A percentile compares a stretch with the other conserved stretches of the same genome.
phyloP scores from a whole-genome alignment of 192 early-diverging fungal genomes.

The Podila clonocystis region DNA sequence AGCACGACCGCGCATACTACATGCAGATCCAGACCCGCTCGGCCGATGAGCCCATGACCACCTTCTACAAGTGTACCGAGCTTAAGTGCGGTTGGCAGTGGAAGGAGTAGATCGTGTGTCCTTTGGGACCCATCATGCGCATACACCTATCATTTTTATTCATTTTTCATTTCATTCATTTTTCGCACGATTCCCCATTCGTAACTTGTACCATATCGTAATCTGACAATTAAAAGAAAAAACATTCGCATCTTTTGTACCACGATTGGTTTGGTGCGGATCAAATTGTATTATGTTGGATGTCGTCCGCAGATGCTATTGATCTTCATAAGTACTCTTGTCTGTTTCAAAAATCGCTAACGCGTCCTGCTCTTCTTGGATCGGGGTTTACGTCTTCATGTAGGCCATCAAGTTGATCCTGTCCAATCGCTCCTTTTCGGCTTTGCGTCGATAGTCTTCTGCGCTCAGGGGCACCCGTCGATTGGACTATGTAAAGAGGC shows the following conservation, averaged over 20 bases:
- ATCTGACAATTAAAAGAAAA: not conserved
- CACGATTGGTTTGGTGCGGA: not conserved
- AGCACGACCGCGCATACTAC: slow-evolving; percentile 78
- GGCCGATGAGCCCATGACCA: slow-evolving; percentile 95
- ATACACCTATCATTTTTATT: not conserved
- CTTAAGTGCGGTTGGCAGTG: slow-evolving; percentile 73
- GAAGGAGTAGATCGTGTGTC: slow-evolving; percentile 58
- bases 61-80: slow-evolving; percentile 89
- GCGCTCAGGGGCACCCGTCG: slow-evolving; percentile 29
- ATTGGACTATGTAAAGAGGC: slow-evolving; percentile 15
- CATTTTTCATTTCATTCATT: not conserved
- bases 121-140: no score
- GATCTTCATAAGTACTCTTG: no score
- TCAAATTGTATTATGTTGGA: not conserved
- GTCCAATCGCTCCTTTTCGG: slow-evolving; percentile 47
- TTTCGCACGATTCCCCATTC: no score
- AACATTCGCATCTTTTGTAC: not conserved
- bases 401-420: slow-evolving; percentile 40
- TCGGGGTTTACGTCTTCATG: slow-evolving; percentile 38
- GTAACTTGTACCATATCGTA: not conserved
- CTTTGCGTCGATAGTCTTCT: slow-evolving; percentile 32
- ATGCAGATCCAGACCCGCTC: slow-evolving; percentile 94
- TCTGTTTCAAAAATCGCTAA: no score
- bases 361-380: not conserved
- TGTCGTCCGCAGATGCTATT: no score